Percentiles rank a stretch among this genome's conserved stretches.
Conservation (phyloP, 1,284 basidiomycete genomes). For the Salmacisia buchloeana region DNA sequence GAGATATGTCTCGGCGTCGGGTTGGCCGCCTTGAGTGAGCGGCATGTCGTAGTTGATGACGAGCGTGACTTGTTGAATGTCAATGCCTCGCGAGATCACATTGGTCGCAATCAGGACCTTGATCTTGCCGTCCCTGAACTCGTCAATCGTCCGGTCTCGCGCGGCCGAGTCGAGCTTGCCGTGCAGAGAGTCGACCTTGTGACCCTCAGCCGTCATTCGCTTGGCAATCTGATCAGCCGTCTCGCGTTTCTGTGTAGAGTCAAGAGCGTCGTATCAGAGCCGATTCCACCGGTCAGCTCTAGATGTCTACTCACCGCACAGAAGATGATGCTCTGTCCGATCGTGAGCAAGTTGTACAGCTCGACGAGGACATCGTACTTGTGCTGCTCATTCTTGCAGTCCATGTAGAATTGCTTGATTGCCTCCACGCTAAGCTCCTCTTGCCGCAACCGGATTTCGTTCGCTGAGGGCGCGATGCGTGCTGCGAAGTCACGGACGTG, state of each 20-base stretch:
- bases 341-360: constrained; percentile 82
- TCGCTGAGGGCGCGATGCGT: constrained; percentile 87
- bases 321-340: constrained; percentile 97
- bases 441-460: constrained; percentile 91
- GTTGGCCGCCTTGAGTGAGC: constrained; percentile 56
- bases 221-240: constrained; percentile 88
- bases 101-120: constrained; percentile 99
- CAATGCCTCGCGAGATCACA: constrained; percentile 95
- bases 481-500: constrained; percentile 81
- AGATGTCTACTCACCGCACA: constrained; percentile 60
- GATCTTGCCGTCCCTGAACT: constrained; percentile 86
- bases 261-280: constrained; percentile 27
- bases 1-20: constrained; percentile 95
- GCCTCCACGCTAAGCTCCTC: constrained; percentile 91
- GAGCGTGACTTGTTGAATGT: constrained; percentile 90
- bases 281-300: too few relatives aligned
- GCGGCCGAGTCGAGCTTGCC: constrained; percentile 84
- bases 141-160: constrained; percentile 84
- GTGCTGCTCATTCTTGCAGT: constrained; percentile 69
- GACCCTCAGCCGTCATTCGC: constrained; percentile 85
- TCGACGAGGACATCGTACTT: constrained; percentile 94
- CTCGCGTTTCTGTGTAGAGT: constrained; percentile 57
- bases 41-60: constrained; percentile 87
- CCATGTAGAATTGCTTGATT: constrained; percentile 98
- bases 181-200: constrained; percentile 92